A percentile compares a stretch with the other conserved stretches of the same genome.
phyloP scores from a whole-genome alignment of 106 monocot genomes.

The Dendrobium chrysotoxum region DNA sequence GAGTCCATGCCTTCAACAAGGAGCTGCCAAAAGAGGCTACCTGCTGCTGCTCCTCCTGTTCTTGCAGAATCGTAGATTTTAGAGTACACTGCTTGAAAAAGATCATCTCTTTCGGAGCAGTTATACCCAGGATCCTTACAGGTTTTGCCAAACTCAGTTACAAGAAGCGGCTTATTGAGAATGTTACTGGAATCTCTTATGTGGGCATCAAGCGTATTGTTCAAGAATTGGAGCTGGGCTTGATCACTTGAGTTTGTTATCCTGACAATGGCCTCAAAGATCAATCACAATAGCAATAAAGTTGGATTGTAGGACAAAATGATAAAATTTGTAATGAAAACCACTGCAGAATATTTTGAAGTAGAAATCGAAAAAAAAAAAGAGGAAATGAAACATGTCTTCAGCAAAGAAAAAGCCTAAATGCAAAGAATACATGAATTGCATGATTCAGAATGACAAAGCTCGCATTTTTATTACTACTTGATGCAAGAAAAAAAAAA shows the following conservation, averaged over 20 bases:
- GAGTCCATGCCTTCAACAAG: constrained; percentile 67
- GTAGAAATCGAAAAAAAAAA: no score
- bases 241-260: constrained; percentile 41
- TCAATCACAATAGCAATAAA: not conserved
- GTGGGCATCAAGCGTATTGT: constrained; percentile 72
- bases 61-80: constrained; percentile 75
- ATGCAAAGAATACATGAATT: no score
- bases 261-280: constrained; percentile 28
- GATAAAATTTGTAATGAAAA: not conserved
- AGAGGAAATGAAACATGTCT: no score
- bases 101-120: constrained; percentile 42
- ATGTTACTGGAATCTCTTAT: constrained; percentile 41
- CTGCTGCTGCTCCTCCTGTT: constrained; percentile 55
- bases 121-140: constrained; percentile 65
- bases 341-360: no score
- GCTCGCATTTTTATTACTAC: no score
- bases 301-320: not conserved
- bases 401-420: no score
- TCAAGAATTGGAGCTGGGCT: constrained; percentile 52
- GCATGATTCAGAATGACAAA: no score
- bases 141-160: constrained; percentile 89
- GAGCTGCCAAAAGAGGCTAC: constrained; percentile 89
- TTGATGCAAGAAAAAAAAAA: no score
- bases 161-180: constrained; percentile 60
- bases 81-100: constrained; percentile 50